Evolutionary conservation across 345 rosid genomes (phyloP), one percentile per base, ranked within the genome.

Genomic region (Rhizophora mangle): DNA sequence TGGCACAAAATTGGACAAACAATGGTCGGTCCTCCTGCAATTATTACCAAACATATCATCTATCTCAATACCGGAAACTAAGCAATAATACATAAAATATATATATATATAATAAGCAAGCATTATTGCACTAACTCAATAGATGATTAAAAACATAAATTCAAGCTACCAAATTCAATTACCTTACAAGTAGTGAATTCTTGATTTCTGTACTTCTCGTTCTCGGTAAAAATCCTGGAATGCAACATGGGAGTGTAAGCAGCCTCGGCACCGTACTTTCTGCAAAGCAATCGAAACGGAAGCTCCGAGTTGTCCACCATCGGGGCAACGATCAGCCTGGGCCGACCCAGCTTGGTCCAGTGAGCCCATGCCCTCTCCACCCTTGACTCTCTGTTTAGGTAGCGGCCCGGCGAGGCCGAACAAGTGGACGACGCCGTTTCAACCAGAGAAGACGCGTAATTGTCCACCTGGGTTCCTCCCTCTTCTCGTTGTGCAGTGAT

Each of bases 271-370:
- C 99, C 98, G 67, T 86, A 92, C 81, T 89, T 90, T 37, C 91
- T 84, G 24, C 98, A 95, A 6, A 95, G 98, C 92, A 95, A 78
- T 62, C 99, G 80, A 82, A 92, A 92, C 19, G 98, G 99, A 11
- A 95, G 90, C 88, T 90, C 99, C 5, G 98, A 95, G 77, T 95
- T 95, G 69, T 95, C 99, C 63, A 92, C 99, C 98, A 95, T 93
- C n/a, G 98, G 97, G 24, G 98, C 99, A 20, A 92, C 98, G 0
- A 92, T 77, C 27, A 80, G 78, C 81, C 85, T 90, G 2, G 99
- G 99, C 24, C 86, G 79, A 0, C 98, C 98, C 6, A 92, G 81
- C 53, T 79, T 85, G 20, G 77, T 66, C 98, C 98, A 92, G 75
- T 92, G 91, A 37, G 86, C 87, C 98, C 99, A 90, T 29, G 96